These are phyloP conservation scores for Colletotrichum chlorophyti DNA, from an alignment of 2,329 filamentous ascomycete species.

Conservation along the genomic window DNA sequence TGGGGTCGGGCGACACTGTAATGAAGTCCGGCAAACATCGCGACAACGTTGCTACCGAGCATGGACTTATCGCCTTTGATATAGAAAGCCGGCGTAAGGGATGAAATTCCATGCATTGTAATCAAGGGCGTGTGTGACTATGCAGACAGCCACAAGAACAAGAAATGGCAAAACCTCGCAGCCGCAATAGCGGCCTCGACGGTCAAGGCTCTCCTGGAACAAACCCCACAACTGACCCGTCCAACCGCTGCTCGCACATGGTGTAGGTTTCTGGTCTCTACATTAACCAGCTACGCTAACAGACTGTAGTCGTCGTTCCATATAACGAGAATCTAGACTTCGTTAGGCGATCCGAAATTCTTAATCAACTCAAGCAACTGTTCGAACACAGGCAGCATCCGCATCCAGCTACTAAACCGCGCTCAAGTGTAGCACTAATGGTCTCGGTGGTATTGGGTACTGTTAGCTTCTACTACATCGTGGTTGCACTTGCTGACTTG, in stretches of 20 bases:
- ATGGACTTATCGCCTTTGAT: slow-evolving; percentile 39
- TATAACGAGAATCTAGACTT: slow-evolving; percentile 28
- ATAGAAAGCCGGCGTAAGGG: slow-evolving; percentile 42
- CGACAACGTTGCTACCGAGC: slow-evolving; percentile 38
- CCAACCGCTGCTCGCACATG: not conserved
- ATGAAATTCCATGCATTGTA: slow-evolving; percentile 41
- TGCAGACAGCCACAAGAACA: slow-evolving; percentile 46
- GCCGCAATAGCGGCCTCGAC: slow-evolving; percentile 42
- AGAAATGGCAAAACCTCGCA: slow-evolving; percentile 44
- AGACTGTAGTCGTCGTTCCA: slow-evolving; percentile 28
- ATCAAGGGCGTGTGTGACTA: slow-evolving; percentile 49
- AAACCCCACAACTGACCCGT: not conserved
- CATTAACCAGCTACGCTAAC: not conserved
- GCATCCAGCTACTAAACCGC: not conserved
- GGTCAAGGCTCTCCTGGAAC: slow-evolving; percentile 35
- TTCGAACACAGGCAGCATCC: not conserved
- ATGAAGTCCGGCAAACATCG: slow-evolving; percentile 46
- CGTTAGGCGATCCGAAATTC: slow-evolving; percentile 18
- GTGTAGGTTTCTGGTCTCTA: not conserved
- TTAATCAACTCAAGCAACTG: slow-evolving; percentile 12
- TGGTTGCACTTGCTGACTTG: slow-evolving; percentile 7
- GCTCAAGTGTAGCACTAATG: slow-evolving; percentile 26
- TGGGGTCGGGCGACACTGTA: slow-evolving; percentile 47
- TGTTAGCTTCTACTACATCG: not conserved
- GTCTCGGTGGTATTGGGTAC: slow-evolving; percentile 36